These are phyloP conservation scores for Datisca glomerata DNA, from an alignment of 306 rosid genomes.

Conservation along the genomic window DNA sequence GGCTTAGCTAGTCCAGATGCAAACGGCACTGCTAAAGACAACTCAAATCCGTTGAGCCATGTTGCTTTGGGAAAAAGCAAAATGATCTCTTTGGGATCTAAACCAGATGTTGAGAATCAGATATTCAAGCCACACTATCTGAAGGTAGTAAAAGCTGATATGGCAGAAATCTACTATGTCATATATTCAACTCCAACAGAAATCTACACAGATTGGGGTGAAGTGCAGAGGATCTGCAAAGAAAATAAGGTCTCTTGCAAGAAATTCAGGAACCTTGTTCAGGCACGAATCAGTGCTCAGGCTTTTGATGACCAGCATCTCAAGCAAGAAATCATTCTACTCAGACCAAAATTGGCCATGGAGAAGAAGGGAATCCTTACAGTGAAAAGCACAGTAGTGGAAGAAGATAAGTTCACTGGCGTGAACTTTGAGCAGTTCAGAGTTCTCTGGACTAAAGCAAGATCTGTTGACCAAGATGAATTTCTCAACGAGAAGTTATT, in stretches of 20 bases:
- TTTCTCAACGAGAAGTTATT: not conserved
- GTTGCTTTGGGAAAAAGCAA: not conserved
- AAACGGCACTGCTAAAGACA: too few species aligned
- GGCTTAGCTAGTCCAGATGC: too few species aligned
- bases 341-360: not conserved
- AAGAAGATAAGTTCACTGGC: not conserved
- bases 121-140: not conserved
- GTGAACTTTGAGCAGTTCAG: not conserved
- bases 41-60: not conserved
- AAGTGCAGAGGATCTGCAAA: not conserved
- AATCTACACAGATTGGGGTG: not conserved
- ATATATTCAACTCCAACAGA: not conserved
- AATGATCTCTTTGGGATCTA: not conserved
- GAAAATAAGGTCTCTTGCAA: not conserved
- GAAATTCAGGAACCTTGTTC: not conserved
- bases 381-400: not conserved
- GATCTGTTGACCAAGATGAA: not conserved
- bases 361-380: not conserved
- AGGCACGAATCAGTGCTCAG: not conserved
- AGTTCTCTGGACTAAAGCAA: not conserved
- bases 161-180: not conserved
- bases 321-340: not conserved
- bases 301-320: not conserved
- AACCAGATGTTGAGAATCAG: not conserved
- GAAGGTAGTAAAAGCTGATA: not conserved